phyloP scores from a whole-genome alignment of 345 rosid genomes.

The Eucalyptus microcorys region DNA sequence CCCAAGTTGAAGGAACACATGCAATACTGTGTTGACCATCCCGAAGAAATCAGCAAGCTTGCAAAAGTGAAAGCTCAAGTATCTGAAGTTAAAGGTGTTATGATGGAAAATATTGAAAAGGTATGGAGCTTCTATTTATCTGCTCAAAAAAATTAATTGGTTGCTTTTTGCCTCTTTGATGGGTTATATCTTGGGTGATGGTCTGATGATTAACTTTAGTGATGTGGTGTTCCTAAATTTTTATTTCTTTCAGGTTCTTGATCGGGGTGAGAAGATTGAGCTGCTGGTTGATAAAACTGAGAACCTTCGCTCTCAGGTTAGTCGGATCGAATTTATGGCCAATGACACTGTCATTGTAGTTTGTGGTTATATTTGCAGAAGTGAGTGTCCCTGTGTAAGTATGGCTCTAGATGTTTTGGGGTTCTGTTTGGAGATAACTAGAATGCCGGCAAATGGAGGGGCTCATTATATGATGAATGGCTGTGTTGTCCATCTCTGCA shows the following conservation, averaged over 20 bases:
- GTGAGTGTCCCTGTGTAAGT: not conserved
- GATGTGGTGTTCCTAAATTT: not conserved
- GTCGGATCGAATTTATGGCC: not conserved
- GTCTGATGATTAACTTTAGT: not conserved
- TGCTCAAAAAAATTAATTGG: not conserved
- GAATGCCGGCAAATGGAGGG: not conserved
- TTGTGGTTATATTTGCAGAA: not conserved
- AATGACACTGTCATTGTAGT: not conserved
- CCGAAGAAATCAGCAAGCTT: slow-evolving; percentile 94
- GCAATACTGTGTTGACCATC: slow-evolving; percentile 93
- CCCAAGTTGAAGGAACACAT: slow-evolving; percentile 88
- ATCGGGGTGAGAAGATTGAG: slow-evolving; percentile 99
- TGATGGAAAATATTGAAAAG: slow-evolving; percentile 99
- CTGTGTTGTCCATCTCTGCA: not conserved
- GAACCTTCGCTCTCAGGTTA: slow-evolving; percentile 93
- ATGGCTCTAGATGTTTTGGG: not conserved
- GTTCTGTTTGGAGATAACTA: not conserved
- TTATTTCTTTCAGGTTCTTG: slow-evolving; percentile 58
- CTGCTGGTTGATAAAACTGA: slow-evolving; percentile 97
- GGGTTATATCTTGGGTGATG: not conserved
- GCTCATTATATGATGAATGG: not conserved
- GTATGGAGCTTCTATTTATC: slow-evolving; percentile 3
- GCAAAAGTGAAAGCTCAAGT: slow-evolving; percentile 99
- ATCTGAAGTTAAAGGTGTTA: slow-evolving; percentile 96
- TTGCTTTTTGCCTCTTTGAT: not conserved